Percentiles rank a stretch among this genome's conserved stretches.
These are phyloP conservation scores for Lodderomyces jiufengensis DNA, from an alignment of 1,139 yeast genomes.

Conservation along the genomic window DNA sequence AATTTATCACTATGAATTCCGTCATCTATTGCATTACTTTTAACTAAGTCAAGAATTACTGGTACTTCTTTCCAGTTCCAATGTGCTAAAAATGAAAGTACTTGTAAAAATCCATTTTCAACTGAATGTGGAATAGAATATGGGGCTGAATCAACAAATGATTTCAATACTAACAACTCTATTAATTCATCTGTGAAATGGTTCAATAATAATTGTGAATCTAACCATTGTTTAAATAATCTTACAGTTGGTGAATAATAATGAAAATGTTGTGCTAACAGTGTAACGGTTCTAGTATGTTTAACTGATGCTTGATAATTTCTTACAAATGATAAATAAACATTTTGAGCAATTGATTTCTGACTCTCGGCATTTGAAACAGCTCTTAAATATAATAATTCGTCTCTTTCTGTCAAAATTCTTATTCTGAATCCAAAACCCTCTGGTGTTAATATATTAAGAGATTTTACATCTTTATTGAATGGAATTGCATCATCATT, in stretches of 20 bases:
- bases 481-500: slow-evolving; percentile 68
- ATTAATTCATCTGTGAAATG: slow-evolving; percentile 76
- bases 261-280: slow-evolving; percentile 69
- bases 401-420: slow-evolving; percentile 80
- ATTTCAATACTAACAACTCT: slow-evolving; percentile 78
- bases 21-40: slow-evolving; percentile 36
- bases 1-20: slow-evolving; percentile 56
- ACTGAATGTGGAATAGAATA: slow-evolving; percentile 75
- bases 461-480: slow-evolving; percentile 52
- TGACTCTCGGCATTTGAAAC: slow-evolving; percentile 60
- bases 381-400: slow-evolving; percentile 65
- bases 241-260: slow-evolving; percentile 79
- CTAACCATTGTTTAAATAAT: slow-evolving; percentile 84
- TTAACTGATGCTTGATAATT: slow-evolving; percentile 67
- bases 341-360: slow-evolving; percentile 56
- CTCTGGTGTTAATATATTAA: slow-evolving; percentile 75
- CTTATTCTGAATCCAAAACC: slow-evolving; percentile 81
- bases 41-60: slow-evolving; percentile 68
- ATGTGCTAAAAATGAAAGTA: slow-evolving; percentile 61
- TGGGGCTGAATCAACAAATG: slow-evolving; percentile 86
- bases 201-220: slow-evolving; percentile 58
- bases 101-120: slow-evolving; percentile 75
- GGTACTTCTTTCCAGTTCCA: slow-evolving; percentile 98
- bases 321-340: slow-evolving; percentile 63
- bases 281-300: slow-evolving; percentile 75